Evolutionary conservation across 371 early-diverging fungal species (phyloP), one percentile per base, ranked within the genome.

Genomic region (Apophysomyces sp.): DNA sequence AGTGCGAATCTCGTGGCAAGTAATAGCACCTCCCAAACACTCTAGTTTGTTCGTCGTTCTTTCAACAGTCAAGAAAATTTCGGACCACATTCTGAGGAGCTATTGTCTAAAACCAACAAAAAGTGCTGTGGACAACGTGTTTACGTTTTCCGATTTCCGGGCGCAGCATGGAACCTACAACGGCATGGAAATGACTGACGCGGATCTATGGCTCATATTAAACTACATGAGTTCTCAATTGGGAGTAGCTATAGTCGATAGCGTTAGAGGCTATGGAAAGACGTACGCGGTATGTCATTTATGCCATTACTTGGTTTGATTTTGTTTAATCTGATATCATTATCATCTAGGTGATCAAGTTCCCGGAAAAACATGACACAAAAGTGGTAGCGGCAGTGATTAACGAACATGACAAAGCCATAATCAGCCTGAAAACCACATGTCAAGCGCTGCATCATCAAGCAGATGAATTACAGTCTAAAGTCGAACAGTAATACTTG

Each of bases 351-450:
- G 60, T 72, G 7, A 62, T 80, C 51, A 80, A 80, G 37, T 73
- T 80, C 21, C 80, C 77, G 24, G 56, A 57, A 6, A 60, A 62
- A 24, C 37, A 56, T 37, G 65, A 49, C 15, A 52, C 29, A 3
- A 12, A 15, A 8, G 53, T 41, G 9, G 36, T 61, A 21, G 26
- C 37, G 3, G 68, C 73, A 8, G 52, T 52, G 1, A 80, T 86
- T 21, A 75, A 71, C 5, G 64, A 76, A 18, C 77, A 77, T 15
- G 86, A 86, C 54, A 62, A 71, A 28, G 83, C 84, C 1, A 64
- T 86, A 1, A 57, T 86, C 9, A 74, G 68, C 52, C 69, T 86
- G 26, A 72, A 73, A 51, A 71, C 76, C 9, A 83, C 84, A 8
- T 72, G 77, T 21, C 32, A 69, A 21, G 78, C 73, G n/a, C 58